Evolutionary conservation across 495 filamentous ascomycete genomes (phyloP).

Genomic region (Lentithecium fluviatile): DNA sequence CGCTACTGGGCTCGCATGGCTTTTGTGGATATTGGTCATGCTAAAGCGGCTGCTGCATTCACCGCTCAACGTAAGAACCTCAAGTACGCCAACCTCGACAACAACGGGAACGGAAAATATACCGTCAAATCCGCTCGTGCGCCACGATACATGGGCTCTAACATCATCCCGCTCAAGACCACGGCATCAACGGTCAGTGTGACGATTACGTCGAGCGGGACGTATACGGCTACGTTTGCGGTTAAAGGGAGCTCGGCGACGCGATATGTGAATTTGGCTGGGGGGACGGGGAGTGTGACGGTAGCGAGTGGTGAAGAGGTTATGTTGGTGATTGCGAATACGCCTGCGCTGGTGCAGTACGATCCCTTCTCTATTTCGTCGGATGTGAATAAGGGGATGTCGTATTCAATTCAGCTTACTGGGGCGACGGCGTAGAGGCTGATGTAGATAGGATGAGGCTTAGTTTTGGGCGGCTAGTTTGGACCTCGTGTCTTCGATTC

Average conservation of each 20-base stretch:
- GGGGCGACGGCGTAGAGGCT: constrained; percentile 38
- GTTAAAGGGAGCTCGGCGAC: constrained; percentile 28
- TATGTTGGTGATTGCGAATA: constrained; percentile 48
- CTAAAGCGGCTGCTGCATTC: constrained; percentile 42
- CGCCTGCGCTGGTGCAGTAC: constrained; percentile 44
- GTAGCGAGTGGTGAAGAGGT: constrained; percentile 44
- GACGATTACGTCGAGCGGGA: constrained; percentile 37
- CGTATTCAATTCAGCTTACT: constrained; percentile 44
- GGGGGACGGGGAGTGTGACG: constrained; percentile 19
- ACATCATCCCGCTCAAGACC: constrained; percentile 47
- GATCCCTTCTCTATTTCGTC: constrained; percentile 47
- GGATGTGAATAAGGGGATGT: constrained; percentile 44
- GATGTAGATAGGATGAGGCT: too few relatives aligned
- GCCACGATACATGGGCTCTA: constrained; percentile 50
- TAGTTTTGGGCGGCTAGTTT: too few relatives aligned
- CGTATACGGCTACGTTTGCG: constrained; percentile 43
- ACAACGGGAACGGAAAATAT: constrained; percentile 42
- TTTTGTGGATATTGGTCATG: constrained; percentile 48
- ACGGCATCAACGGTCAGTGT: constrained; percentile 38
- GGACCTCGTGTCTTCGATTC: too few relatives aligned
- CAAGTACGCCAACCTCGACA: constrained; percentile 48
- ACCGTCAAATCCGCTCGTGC: constrained; percentile 45
- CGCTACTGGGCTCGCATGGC: constrained; percentile 52
- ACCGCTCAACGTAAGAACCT: constrained; percentile 37
- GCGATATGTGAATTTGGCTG: constrained; percentile 25